Base-by-base conservation (phyloP, 805 yeast species). In the Yarrowia osloensis region DNA sequence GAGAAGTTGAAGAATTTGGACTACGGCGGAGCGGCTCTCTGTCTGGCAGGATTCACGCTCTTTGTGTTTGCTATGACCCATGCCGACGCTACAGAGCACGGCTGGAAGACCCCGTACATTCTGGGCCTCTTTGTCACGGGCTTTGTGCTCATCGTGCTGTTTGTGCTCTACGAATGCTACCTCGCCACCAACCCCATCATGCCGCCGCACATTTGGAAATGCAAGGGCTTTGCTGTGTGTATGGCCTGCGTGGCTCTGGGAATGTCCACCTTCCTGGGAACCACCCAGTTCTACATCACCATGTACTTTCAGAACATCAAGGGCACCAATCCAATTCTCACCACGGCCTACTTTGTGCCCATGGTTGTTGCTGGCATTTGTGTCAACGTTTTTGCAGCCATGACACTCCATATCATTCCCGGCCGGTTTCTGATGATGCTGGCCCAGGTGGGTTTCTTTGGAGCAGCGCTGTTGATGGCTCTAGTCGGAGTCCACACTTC, bases 21-120 rank as follows among this genome's bases (percentile, higher is more conserved):
- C 70, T 81, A 78, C 66, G 67, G 77, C 12, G 86, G 86, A 6
- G 80, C 83, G 2, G 66, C 79, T 2, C 69, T 83, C 24, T 77
- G 82, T 5, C 68, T 80, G n/a, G 54, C 76, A 7, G 83, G 83
- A 0, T 77, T 81, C 67, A 75, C 80, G 2, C 70, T 81, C 47
- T 75, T 82, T 52, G 78, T 81, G 28, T 81, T 82, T 68, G 76
- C 85, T 2, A 73, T 82, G 44, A 79, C 84, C 3, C 81, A 82
- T 68, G 81, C 79, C 4, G 81, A 77, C 46, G 77, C 78, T 0
- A 75, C 83, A 0, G 69, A 72, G n/a, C 67, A 74, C n/a, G 77
- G 83, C 6, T 82, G 85, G 85, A 73, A 72, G 39, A 81, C 85
- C 12, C 80, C 81, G 0, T 82, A 82, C 69, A 82, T 83, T 68